Conservation (phyloP, 2,329 filamentous ascomycete genomes). For the Pseudomassariella vexata region DNA sequence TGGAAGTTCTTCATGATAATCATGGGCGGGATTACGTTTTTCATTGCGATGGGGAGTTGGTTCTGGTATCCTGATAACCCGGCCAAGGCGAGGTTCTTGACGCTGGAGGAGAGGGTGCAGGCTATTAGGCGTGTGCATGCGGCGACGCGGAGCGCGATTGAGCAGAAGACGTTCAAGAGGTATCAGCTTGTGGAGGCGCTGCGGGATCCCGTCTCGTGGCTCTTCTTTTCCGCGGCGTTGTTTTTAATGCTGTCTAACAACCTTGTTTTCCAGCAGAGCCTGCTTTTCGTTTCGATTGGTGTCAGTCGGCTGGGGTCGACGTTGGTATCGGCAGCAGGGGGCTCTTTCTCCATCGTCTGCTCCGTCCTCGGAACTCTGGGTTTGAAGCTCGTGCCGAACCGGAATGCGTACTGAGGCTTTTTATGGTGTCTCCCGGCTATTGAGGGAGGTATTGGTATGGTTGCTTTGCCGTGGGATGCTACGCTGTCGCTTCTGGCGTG, state of each 20-base stretch:
- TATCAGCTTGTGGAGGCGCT: conserved; percentile 13
- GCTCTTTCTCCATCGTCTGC: no score
- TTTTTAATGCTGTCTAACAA: no score
- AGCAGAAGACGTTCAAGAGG: conserved; percentile 30
- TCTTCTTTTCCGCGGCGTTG: conserved; percentile 6
- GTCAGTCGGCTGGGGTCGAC: no score
- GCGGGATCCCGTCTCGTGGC: conserved; percentile 15
- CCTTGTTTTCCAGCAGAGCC: no score
- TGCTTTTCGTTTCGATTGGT: no score
- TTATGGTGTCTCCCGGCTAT: conserved; percentile 26
- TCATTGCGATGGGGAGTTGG: conserved; percentile 27
- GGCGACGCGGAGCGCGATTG: conserved; percentile 28
- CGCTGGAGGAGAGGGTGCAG: conserved; percentile 12
- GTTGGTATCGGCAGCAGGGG: no score
- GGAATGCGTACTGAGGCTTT: no score
- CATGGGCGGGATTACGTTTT: conserved; percentile 27
- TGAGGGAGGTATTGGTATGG: conserved; percentile 24
- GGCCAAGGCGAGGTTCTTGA: conserved; percentile 12
- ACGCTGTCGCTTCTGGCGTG: conserved; percentile 24
- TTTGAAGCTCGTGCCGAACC: no score
- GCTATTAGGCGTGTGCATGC: conserved; percentile 23
- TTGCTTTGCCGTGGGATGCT: conserved; percentile 21
- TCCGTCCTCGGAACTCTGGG: no score
- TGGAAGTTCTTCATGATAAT: conserved; percentile 35
- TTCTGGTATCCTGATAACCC: conserved; percentile 22